Evolutionary conservation across 495 filamentous ascomycete species (phyloP).

Genomic region (Pseudoneurospora amorphoporcata): DNA sequence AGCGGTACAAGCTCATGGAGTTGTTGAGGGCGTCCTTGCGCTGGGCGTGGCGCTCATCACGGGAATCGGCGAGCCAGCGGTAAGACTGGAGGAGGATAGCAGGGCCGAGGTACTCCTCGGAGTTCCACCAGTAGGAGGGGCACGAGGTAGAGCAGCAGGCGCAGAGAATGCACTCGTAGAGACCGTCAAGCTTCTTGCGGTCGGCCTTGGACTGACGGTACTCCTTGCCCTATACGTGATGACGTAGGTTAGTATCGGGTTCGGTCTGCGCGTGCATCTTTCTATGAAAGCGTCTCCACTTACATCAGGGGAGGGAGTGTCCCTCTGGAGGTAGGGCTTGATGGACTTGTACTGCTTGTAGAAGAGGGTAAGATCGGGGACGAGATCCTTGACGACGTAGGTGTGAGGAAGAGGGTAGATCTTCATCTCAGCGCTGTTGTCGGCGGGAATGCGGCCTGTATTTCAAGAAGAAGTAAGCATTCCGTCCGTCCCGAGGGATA

Average conservation of each 20-base stretch:
- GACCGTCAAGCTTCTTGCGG: conserved; percentile 90
- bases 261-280: background rate
- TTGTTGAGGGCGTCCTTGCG: conserved; percentile 89
- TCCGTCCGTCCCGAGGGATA: background rate
- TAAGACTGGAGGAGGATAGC: conserved; percentile 94
- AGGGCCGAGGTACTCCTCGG: conserved; percentile 93
- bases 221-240: conserved; percentile 60
- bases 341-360: conserved; percentile 99
- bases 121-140: conserved; percentile 99
- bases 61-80: conserved; percentile 87
- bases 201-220: conserved; percentile 80
- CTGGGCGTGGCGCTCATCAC: conserved; percentile 79
- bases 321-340: conserved; percentile 92
- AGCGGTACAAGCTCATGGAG: conserved; percentile 95
- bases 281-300: conserved; percentile 13
- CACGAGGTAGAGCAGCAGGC: conserved; percentile 98
- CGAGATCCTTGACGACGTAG: conserved; percentile 97
- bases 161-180: conserved; percentile 99
- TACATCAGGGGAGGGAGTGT: conserved; percentile 67
- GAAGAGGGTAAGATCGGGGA: conserved; percentile 94
- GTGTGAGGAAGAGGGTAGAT: conserved; percentile 98
- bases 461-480: background rate
- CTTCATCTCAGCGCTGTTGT: conserved; percentile 69
- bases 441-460: conserved; percentile 85
- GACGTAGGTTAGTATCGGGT: conserved; percentile 7